A percentile compares a stretch with the other conserved stretches of the same genome.
These are phyloP conservation scores for Aspergillus puulaauensis DNA, from an alignment of 2,329 filamentous ascomycete genomes.

Conservation along the genomic window DNA sequence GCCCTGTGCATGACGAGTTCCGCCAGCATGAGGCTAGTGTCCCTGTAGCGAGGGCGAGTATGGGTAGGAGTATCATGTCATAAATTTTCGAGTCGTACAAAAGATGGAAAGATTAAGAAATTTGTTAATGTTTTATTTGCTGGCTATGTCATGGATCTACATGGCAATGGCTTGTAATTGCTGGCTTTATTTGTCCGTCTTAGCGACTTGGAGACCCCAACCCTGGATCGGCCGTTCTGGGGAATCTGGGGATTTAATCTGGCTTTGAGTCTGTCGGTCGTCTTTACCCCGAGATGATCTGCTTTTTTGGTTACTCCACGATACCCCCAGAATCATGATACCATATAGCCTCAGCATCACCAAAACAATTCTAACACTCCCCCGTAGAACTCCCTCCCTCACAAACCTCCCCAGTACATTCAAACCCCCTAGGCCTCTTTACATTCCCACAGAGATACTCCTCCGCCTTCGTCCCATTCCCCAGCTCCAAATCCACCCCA, in stretches of 20 bases:
- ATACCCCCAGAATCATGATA: neutral
- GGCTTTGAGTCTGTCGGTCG: neutral
- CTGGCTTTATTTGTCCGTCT: neutral
- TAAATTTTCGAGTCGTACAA: too few relatives aligned
- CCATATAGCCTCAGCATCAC: too few relatives aligned
- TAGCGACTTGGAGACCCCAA: neutral
- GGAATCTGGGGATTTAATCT: neutral
- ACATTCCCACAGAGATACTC: slow-evolving; percentile 30
- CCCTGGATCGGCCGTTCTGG: neutral
- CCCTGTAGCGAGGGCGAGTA: neutral
- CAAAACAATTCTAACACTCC: slow-evolving; percentile 18
- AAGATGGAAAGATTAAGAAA: too few relatives aligned
- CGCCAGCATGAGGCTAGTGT: slow-evolving; percentile 50
- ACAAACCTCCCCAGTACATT: slow-evolving; percentile 26
- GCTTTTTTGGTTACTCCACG: neutral
- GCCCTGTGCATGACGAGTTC: slow-evolving; percentile 54
- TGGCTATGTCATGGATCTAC: too few relatives aligned
- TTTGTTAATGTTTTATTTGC: too few relatives aligned
- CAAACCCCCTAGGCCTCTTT: slow-evolving; percentile 18
- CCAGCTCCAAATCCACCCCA: slow-evolving; percentile 18
- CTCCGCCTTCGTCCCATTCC: slow-evolving; percentile 19
- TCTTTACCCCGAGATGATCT: neutral
- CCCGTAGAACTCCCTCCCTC: slow-evolving; percentile 33
- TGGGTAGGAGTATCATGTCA: neutral
- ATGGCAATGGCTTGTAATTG: neutral